Conservation (phyloP, 225 moss, liverwort and hornwort species). For the Neckera pumila region DNA sequence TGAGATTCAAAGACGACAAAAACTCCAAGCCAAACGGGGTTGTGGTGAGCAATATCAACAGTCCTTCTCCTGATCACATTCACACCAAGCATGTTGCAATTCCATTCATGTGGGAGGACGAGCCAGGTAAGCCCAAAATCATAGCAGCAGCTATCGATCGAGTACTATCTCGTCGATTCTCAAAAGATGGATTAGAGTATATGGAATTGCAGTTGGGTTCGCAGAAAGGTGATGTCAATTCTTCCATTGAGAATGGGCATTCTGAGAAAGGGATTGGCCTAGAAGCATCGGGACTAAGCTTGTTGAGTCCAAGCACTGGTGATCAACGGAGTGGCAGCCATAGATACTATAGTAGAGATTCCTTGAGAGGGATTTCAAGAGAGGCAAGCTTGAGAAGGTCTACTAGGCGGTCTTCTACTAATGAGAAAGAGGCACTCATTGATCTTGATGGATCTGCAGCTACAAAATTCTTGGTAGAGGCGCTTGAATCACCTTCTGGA, state of each 20-base stretch:
- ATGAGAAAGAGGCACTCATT: slow-evolving; percentile 31
- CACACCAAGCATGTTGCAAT: background rate
- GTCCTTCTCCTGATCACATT: slow-evolving; percentile 2
- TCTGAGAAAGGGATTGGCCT: background rate
- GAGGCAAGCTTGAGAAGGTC: slow-evolving; percentile 10
- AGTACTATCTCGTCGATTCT: slow-evolving; percentile 22
- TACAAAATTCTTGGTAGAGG: slow-evolving; percentile 56
- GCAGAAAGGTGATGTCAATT: background rate
- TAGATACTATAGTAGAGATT: slow-evolving; percentile 18
- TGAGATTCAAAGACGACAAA: background rate
- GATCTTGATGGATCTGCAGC: slow-evolving; percentile 67
- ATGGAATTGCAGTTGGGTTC: background rate
- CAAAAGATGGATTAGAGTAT: slow-evolving; percentile 4
- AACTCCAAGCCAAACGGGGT: background rate
- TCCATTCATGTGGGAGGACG: slow-evolving; percentile 63
- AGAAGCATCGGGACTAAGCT: background rate
- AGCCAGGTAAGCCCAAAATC: slow-evolving; percentile 55
- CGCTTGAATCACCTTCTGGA: slow-evolving; percentile 33
- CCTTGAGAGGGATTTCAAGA: background rate
- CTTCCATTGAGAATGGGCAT: background rate
- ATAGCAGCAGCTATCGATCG: slow-evolving; percentile 36
- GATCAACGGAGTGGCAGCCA: slow-evolving; percentile 1
- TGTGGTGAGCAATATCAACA: background rate
- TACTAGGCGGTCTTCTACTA: background rate
- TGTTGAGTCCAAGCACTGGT: background rate